Conservation (phyloP, 2,329 filamentous ascomycete species). For the Colletotrichum sp. region DNA sequence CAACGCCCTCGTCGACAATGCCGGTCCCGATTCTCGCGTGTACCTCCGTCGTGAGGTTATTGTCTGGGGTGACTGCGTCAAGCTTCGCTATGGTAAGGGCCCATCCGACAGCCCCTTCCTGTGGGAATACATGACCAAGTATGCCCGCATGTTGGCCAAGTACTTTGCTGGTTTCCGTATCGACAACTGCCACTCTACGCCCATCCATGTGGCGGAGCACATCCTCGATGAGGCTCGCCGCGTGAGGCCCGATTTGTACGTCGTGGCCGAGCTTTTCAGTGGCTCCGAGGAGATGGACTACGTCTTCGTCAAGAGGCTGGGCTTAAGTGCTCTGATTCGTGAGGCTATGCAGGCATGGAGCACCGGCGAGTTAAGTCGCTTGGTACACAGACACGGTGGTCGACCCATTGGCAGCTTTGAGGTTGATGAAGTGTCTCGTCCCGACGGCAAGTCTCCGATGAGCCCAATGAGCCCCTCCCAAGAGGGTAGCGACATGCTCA, state of each 20-base stretch:
- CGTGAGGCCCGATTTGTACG: conserved; percentile 85
- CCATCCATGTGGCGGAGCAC: conserved; percentile 91
- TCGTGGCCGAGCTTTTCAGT: conserved; percentile 94
- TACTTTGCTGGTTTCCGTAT: conserved; percentile 96
- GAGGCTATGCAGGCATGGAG: conserved; percentile 99
- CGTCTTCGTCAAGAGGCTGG: conserved; percentile 90
- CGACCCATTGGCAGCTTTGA: conserved; percentile 97
- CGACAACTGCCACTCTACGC: conserved; percentile 97
- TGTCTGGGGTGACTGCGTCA: conserved; percentile 98
- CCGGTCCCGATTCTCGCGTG: conserved; percentile 86
- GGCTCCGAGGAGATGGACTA: conserved; percentile 97
- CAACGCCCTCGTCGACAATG: conserved; percentile 92
- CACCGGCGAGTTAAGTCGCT: conserved; percentile 86
- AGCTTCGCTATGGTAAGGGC: conserved; percentile 84
- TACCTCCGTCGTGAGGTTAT: conserved; percentile 97
- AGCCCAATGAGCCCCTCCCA: conserved; percentile 34
- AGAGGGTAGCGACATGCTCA: conserved; percentile 28
- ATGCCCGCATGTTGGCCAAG: conserved; percentile 90
- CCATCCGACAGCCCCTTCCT: conserved; percentile 89
- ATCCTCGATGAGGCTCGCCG: conserved; percentile 92
- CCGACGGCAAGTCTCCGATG: conserved; percentile 47
- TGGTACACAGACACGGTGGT: conserved; percentile 93
- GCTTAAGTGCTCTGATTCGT: conserved; percentile 88
- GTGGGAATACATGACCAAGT: conserved; percentile 95
- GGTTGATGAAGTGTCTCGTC: conserved; percentile 80